These are phyloP conservation scores for Amoebophrya sp. DNA, from an alignment of 169 alveolate species.

Conservation along the genomic window DNA sequence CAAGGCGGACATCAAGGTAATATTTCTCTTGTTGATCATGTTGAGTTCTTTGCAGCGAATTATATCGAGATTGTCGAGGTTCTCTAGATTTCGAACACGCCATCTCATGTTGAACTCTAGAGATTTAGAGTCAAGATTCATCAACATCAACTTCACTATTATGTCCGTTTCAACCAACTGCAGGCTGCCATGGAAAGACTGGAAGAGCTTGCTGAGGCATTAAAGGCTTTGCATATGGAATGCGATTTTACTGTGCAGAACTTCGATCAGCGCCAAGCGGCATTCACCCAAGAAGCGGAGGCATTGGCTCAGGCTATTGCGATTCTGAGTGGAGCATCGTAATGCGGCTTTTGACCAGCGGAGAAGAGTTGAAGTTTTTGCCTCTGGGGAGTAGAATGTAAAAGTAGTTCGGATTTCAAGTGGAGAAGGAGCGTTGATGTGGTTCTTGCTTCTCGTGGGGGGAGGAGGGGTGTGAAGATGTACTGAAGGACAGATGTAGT, in stretches of 20 bases:
- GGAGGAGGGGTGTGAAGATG: too few species aligned
- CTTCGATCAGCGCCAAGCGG: slow-evolving; percentile 10
- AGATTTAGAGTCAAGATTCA: too few species aligned
- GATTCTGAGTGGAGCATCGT: neutral
- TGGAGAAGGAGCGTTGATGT: too few species aligned
- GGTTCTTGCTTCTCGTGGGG: too few species aligned
- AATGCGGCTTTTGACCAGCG: neutral
- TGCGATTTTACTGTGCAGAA: neutral
- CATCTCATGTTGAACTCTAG: too few species aligned
- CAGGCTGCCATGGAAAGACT: neutral
- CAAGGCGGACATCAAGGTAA: neutral
- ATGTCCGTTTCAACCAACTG: too few species aligned
- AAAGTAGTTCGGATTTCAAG: neutral
- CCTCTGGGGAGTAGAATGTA: neutral
- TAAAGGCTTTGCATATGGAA: slow-evolving; percentile 3
- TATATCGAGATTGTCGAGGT: too few species aligned
- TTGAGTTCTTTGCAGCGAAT: too few species aligned
- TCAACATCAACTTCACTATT: too few species aligned
- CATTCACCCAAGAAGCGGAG: neutral
- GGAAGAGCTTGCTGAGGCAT: neutral
- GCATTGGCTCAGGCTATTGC: neutral
- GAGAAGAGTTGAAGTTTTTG: neutral
- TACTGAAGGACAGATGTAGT: too few species aligned
- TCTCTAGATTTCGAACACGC: too few species aligned
- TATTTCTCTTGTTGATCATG: too few species aligned